Conservation (phyloP, 306 rosid species). For the Canavalia gladiata region DNA sequence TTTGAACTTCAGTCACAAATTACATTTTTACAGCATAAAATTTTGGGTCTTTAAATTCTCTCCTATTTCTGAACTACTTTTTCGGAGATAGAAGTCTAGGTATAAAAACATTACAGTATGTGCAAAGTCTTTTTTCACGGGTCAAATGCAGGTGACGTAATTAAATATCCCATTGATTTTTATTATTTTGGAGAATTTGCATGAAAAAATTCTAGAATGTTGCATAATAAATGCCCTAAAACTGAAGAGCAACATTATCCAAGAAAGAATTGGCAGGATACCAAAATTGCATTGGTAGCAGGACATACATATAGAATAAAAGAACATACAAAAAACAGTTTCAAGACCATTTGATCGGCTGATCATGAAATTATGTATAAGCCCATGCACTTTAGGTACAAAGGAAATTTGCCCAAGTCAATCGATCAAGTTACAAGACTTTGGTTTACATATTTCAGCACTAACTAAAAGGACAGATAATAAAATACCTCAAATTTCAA, state of each 20-base stretch:
- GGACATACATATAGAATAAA: neutral
- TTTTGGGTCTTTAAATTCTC: neutral
- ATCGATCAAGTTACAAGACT: neutral
- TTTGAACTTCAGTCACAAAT: constrained; percentile 12
- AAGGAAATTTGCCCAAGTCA: neutral
- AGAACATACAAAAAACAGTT: neutral
- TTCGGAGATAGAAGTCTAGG: neutral
- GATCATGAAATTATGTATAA: constrained; percentile 2
- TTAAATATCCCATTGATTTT: neutral
- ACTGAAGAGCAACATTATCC: neutral
- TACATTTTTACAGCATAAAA: neutral
- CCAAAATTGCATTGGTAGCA: neutral
- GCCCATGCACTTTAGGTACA: neutral
- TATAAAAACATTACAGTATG: constrained; percentile 24
- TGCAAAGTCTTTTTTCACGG: neutral
- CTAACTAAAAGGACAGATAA: neutral
- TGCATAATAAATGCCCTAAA: neutral
- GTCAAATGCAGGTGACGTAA: neutral
- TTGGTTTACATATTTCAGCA: neutral
- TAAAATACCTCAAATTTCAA: constrained; percentile 5
- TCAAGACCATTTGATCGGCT: neutral
- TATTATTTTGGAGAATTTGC: neutral
- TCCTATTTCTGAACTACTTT: constrained; percentile 3
- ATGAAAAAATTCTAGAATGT: neutral
- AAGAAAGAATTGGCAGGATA: constrained; percentile 5